A percentile compares a stretch with the other conserved stretches of the same genome.
Evolutionary conservation across 768 basidiomycete genomes (phyloP).

Genomic region (Psilocybe cyanescens): DNA sequence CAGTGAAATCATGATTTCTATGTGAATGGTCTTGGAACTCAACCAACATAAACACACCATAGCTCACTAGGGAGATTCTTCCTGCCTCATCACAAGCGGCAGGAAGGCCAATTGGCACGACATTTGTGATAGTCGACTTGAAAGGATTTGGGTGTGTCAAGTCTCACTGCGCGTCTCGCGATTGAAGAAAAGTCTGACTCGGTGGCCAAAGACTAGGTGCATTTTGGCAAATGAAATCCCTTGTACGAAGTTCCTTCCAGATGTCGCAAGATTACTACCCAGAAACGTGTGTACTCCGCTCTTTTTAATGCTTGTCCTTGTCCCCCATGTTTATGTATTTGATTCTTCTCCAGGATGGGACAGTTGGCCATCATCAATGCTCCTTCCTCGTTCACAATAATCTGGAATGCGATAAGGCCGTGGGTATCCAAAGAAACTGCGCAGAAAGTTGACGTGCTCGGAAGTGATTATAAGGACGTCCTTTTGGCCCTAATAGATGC

Average conservation of each 20-base stretch:
- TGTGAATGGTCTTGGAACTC: background rate
- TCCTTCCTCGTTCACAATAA: slow-evolving; percentile 71
- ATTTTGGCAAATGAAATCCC: slow-evolving; percentile 77
- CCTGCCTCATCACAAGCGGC: slow-evolving; percentile 66
- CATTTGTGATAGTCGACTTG: slow-evolving; percentile 70
- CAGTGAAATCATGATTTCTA: slow-evolving; percentile 14
- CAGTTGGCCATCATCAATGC: slow-evolving; percentile 74
- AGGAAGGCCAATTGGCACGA: slow-evolving; percentile 50
- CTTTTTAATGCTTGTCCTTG: background rate
- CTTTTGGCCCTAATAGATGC: slow-evolving; percentile 64
- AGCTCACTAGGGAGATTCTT: slow-evolving; percentile 66
- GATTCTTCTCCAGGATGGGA: slow-evolving; percentile 57
- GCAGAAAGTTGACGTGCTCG: slow-evolving; percentile 69
- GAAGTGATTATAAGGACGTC: slow-evolving; percentile 57
- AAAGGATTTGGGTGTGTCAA: slow-evolving; percentile 66
- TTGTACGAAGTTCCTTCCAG: slow-evolving; percentile 67
- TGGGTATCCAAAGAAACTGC: slow-evolving; percentile 78
- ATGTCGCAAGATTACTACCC: slow-evolving; percentile 82
- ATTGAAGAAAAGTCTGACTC: background rate
- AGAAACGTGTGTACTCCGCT: slow-evolving; percentile 53
- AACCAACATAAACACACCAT: background rate
- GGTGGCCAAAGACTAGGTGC: slow-evolving; percentile 52
- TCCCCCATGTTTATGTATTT: slow-evolving; percentile 1
- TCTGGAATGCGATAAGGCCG: slow-evolving; percentile 70
- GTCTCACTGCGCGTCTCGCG: background rate